A percentile compares a stretch with the other conserved stretches of the same genome.
Evolutionary conservation across 2,329 filamentous ascomycete species (phyloP).

Genomic region (Trichoderma simmonsii): DNA sequence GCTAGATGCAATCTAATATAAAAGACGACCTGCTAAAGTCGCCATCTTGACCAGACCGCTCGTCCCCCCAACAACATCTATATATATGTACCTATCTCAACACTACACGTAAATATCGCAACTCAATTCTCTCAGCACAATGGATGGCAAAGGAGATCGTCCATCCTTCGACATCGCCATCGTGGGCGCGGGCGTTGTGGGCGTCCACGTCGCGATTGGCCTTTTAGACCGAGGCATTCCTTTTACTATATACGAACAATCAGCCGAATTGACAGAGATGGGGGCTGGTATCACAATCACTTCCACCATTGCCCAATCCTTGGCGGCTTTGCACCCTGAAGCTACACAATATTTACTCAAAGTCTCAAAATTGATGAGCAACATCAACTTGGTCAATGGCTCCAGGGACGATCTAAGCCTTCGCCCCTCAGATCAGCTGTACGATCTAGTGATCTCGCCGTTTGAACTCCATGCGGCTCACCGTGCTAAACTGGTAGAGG

Average conservation of each 20-base stretch:
- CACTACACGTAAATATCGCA: not conserved
- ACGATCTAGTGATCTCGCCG: not conserved
- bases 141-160: not conserved
- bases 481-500: constrained; percentile 29
- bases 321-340: not conserved
- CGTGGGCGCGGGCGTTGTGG: constrained; percentile 51
- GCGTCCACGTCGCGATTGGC: constrained; percentile 46
- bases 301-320: constrained; percentile 36
- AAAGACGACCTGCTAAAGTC: not conserved
- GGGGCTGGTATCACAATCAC: constrained; percentile 51
- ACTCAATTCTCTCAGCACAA: not conserved
- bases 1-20: not conserved
- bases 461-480: not conserved
- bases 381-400: not conserved
- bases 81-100: not conserved
- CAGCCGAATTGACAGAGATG: constrained; percentile 28
- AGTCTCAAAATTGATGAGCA: not conserved
- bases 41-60: not conserved
- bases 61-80: not conserved
- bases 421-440: not conserved
- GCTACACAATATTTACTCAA: not conserved
- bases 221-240: constrained; percentile 42
- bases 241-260: constrained; percentile 47
- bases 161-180: constrained; percentile 40
- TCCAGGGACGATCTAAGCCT: not conserved